Evolutionary conservation across 345 rosid genomes (phyloP), one percentile per base, ranked within the genome.

Genomic region (Gossypium arboreum): DNA sequence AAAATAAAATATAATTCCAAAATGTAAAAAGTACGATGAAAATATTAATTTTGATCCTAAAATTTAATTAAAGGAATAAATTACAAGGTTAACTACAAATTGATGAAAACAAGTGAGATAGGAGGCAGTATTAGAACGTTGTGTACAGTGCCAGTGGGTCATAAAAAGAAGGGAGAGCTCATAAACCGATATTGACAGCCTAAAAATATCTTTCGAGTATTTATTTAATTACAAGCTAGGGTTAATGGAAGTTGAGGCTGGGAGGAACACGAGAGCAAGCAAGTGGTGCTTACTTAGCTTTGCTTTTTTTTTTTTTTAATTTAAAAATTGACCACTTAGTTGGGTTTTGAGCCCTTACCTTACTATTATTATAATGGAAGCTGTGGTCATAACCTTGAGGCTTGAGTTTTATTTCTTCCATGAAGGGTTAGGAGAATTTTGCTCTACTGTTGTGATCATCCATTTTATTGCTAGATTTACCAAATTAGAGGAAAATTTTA

Each of bases 181-280:
- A 51, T 34, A 47, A 68, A 80, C 24, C 73, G 45, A 69, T 69
- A 9, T 9, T 10, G 73, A 79, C 81, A 79, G 78, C 80, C 60
- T 80, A 29, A 59, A 76, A n/a, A 51, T 16, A 54, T 8, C 17
- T 76, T 73, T 67, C 50, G 43, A 60, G 25, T 12, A 34, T 44
- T 81, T 70, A 60, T 74, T 79, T 64, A 74, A 74, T 45, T 57
- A 57, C 44, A 12, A 27, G 55, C 12, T 17, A 78, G 62, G 71
- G 77, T 66, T 27, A 50, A 47, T 76, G 69, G 84, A 74, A 68
- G 67, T 71, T 74, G 73, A 65, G 74, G 85, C 75, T 76, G 88
- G 83, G 84, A 60, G 88, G 75, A 84, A 81, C 86, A 84, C 88
- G 76, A 84, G 82, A 80, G 74, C 83, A 80, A 79, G 86, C 89